phyloP scores from a whole-genome alignment of 1,139 yeast genomes.

The Lodderomyces beijingensis region DNA sequence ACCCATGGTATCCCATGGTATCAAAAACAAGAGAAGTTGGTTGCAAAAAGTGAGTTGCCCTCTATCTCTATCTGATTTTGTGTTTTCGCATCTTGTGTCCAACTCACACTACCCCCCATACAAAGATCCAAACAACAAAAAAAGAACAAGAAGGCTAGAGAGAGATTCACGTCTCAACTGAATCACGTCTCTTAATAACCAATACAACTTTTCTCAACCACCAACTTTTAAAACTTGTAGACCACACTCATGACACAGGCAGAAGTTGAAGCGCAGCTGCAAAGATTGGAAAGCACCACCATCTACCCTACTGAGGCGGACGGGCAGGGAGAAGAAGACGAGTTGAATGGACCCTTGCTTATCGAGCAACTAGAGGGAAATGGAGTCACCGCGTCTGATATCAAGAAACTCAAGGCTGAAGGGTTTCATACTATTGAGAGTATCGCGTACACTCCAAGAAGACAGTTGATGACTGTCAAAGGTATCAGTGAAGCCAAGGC shows the following conservation, averaged over 20 bases:
- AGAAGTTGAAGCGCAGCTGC: constrained; percentile 6
- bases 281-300: constrained; percentile 5
- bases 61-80: too few species aligned
- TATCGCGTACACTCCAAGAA: constrained; percentile 84
- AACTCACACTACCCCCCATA: too few species aligned
- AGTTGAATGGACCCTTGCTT: constrained; percentile 38
- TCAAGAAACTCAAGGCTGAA: constrained; percentile 73
- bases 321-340: constrained; percentile 23
- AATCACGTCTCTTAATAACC: too few species aligned
- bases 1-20: too few species aligned
- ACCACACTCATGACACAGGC: constrained; percentile 9
- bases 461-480: constrained; percentile 69
- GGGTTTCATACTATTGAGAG: constrained; percentile 90
- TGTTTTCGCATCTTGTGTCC: too few species aligned
- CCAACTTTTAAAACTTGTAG: too few species aligned
- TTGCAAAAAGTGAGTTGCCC: too few species aligned
- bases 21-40: too few species aligned
- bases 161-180: too few species aligned
- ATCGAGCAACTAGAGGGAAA: constrained; percentile 63
- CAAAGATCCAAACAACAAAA: too few species aligned
- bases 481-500: constrained; percentile 97
- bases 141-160: too few species aligned
- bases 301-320: constrained; percentile 3
- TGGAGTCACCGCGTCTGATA: constrained; percentile 79
- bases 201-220: too few species aligned